Evolutionary conservation across 768 basidiomycete species (phyloP), one percentile per base, ranked within the genome.

Genomic region (Chalciporus pseudorubinellus): DNA sequence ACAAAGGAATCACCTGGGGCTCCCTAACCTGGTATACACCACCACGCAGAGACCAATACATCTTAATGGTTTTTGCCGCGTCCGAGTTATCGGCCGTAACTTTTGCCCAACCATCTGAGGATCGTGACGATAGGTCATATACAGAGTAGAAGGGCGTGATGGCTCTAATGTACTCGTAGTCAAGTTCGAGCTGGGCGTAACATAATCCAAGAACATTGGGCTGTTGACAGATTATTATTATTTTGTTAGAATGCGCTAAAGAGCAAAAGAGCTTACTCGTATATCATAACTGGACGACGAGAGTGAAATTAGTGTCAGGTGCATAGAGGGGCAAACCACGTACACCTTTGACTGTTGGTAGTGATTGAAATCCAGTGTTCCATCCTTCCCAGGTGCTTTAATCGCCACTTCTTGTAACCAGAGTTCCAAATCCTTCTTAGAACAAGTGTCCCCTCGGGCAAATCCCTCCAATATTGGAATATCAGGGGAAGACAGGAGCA

Each of bases 391-490:
- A n/a, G 72, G 69, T 12, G 57, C 52, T 50, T 71, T 72, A 40
- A 67, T 38, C 0, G 70, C 64, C 6, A 76, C 72, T 53, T 72
- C 73, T 46, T 73, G 69, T 5, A 77, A 46, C 75, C 74, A 76
- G 1, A 72, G 62, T 50, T 73, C 61, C 20, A 75, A 38, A 51
- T 72, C 69, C 21, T 58, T 63, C 60, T 73, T 65, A 0, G 70
- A 63, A 44, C 74, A 76, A 0, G 76, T 80, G 57, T 80, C 77
- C 0, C 77, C 78, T 2, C 78, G 71, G 19, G 63, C 68, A 53
- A 80, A 79, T 11, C 77, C 74, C 55, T 81, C 76, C 19, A 81
- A 64, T 26, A 75, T 63, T 2, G 77, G 73, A 10, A 78, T 68
- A 55, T 81, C 79, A 4, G 56, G 44, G 2, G 73, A 61, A 10